Base-by-base conservation (phyloP, 2,329 filamentous ascomycete genomes). In the Scedosporium minutisporum region DNA sequence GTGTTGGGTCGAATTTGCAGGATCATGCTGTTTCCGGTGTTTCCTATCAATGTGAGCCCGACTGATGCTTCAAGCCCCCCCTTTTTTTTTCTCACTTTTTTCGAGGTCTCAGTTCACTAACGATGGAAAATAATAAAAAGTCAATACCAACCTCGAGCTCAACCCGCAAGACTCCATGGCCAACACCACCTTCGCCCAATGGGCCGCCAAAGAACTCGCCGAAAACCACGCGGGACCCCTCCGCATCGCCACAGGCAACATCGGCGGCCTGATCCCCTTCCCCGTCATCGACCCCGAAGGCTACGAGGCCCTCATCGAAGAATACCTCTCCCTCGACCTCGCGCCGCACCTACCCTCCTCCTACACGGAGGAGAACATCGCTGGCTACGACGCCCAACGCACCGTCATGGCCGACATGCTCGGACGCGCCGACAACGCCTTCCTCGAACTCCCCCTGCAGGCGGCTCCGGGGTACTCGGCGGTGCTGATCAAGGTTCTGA, bases 1-100 rank as follows among this genome's bases (percentile, higher is more conserved):
- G 80, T 2, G 82, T 86, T 1, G 83, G 83, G 0, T 71, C 76
- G 16, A 75, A 80, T 44, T 82, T 84, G 64, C 78, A 84, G 66
- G 83, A 85, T 64, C 82, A 86, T 63, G 57, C 61, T 6, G 42
- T 59, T 21, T 29, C 42, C 16, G 57, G 42, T 18, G 46, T 59
- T 12, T 44, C 38, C 42, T 63, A 38, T 16, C 27, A 38, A 42
- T 62, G 60, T 62, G 23, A 62, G 60, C 41, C n/a, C 9, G 16
- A 48, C 10, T 1, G 10, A 57, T 38, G 2, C 33, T 21, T 3
- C 9, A 14, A 23, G 12, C 5, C n/a, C 38, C 38, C 2, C 21
- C 18, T 2, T 16, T 12, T 27, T 16, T 4, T 4, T 21, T 25
- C 5, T 18, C 44, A 14, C 21, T 4, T 18, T 48, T 14, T 18